Evolutionary conservation across 169 alveolate genomes (phyloP).

Genomic region (Babesia ovis): DNA sequence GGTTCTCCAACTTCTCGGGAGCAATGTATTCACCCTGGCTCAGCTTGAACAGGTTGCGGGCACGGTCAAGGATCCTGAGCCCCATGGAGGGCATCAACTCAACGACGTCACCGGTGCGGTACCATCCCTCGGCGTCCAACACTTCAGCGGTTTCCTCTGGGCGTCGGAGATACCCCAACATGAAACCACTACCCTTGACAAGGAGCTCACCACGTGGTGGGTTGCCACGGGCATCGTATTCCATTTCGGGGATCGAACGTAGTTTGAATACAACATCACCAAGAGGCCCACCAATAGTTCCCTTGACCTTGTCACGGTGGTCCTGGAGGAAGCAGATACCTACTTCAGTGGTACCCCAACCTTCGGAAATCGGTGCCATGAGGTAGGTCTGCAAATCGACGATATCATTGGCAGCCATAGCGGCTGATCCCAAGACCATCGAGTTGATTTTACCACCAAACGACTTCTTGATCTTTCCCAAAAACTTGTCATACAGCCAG

Average conservation of each 20-base stretch:
- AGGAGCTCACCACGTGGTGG: slow-evolving; percentile 79
- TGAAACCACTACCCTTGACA: slow-evolving; percentile 83
- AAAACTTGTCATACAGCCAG: slow-evolving; percentile 58
- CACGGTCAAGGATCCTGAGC: slow-evolving; percentile 91
- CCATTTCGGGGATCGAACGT: slow-evolving; percentile 66
- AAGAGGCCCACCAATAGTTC: slow-evolving; percentile 79
- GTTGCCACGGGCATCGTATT: slow-evolving; percentile 70
- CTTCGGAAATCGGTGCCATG: slow-evolving; percentile 73
- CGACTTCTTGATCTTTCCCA: slow-evolving; percentile 68
- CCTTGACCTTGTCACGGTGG: slow-evolving; percentile 69
- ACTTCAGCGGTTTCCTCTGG: slow-evolving; percentile 84
- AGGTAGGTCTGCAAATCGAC: slow-evolving; percentile 69
- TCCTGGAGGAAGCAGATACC: slow-evolving; percentile 74
- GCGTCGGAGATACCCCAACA: slow-evolving; percentile 86
- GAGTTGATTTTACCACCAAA: slow-evolving; percentile 74
- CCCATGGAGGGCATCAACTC: slow-evolving; percentile 81
- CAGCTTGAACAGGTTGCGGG: slow-evolving; percentile 91
- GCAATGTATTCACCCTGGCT: slow-evolving; percentile 95
- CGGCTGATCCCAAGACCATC: slow-evolving; percentile 77
- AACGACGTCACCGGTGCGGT: slow-evolving; percentile 92
- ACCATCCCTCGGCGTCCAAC: slow-evolving; percentile 89
- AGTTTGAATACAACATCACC: slow-evolving; percentile 68
- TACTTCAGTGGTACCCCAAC: slow-evolving; percentile 81
- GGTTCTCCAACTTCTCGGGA: slow-evolving; percentile 91
- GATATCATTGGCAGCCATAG: slow-evolving; percentile 69